Evolutionary conservation across 257 asterid genomes (phyloP), one percentile per base, ranked within the genome.

Genomic region (Verbascum thapsus): DNA sequence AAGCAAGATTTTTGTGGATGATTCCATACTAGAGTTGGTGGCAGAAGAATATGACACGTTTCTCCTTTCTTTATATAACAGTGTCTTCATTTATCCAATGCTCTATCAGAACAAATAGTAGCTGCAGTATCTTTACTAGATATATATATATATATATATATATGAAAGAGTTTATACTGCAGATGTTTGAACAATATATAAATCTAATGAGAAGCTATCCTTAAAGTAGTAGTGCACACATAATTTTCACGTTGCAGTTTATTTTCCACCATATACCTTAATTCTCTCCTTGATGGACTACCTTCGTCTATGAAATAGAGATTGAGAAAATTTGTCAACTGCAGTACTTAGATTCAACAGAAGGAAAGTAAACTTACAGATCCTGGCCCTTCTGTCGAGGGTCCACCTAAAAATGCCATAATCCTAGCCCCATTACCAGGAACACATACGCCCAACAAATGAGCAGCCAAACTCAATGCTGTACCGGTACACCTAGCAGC

Each of bases 391-490:
- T 88, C 98, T 12, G 97, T 88, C 19, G 98, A 77, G 57, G 98
- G 98, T 65, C 98, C 98, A 49, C 99, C 99, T 67, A 92, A 77
- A 74, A 89, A 87, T 15, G 97, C 94, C 95, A 87, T 81, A 64
- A 92, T 87, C 79, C 97, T 87, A 73, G 99, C 99, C 68, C 97
- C 97, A 41, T 85, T 82, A 68, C 99, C 97, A 8, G 99, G 96
- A 61, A 92, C 96, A 69, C 99, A 92, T 55, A 83, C 75, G 78
- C 97, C 99, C 86, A 87, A 71, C 79, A 89, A 74, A 79, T 89
- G 96, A 72, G 97, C 91, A 72, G 99, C 97, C 77, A 92, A 74
- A 72, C 86, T 82, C 79, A 92, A 76, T 51, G 99, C 97, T 38
- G 96, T 77, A 59, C 97, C 99, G 49, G 97, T 87, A 76, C 97